Evolutionary conservation across 345 rosid species (phyloP), one percentile per base, ranked within the genome.

Genomic region (Adansonia digitata): DNA sequence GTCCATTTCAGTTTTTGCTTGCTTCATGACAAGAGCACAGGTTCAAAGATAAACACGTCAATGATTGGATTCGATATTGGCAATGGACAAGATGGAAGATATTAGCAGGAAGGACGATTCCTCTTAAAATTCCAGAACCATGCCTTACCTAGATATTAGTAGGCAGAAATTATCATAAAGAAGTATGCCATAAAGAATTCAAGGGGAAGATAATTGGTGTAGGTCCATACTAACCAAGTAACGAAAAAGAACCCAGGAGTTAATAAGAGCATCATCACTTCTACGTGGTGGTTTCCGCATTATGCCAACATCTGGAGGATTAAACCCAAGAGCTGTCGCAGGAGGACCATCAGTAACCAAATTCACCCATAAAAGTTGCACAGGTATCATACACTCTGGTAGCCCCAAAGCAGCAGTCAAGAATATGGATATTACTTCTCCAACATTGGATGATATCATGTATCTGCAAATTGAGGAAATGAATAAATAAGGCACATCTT

Each of bases 301-400:
- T 39, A 92, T 89, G 79, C 91, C 97, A 81, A 85, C 86, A 84
- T 94, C 94, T 68, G 98, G 86, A 66, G 98, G 97, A 71, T 94
- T 94, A 72, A 94, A 94, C 31, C 98, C 97, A 65, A 92, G 89
- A 10, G 97, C 97, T 26, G 97, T 94, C 13, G 94, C 97, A 17
- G 97, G 97, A 10, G 97, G 97, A 57, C 98, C 97, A 82, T 94
- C 97, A 1, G 97, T 94, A 20, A 94, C 97, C 72, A 94, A 81
- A 85, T 94, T 94, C 74, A 90, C 98, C 98, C 97, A 94, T 69
- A 94, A 85, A 81, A 94, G 97, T 82, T 94, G 98, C 81, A 94
- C 97, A 10, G 97, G 98, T 74, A 92, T 90, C 90, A 92, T 75
- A 75, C 97, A 92, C 68, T 94, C 98, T 4, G 97, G 97, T 75